phyloP scores from a whole-genome alignment of 805 yeast genomes.

The Cyberlindnera euphorbiiphila region DNA sequence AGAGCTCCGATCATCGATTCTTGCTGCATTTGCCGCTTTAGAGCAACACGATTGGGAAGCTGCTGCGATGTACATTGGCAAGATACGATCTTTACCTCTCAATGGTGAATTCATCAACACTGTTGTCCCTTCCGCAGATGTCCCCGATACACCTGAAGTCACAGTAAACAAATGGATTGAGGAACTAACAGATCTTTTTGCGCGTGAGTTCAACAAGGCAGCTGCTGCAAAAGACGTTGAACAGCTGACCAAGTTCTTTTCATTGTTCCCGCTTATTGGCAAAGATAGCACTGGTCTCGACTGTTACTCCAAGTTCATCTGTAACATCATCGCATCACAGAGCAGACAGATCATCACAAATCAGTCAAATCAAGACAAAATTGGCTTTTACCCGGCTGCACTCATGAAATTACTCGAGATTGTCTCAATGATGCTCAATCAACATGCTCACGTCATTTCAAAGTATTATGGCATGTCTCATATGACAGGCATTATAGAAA shows the following conservation, averaged over 20 bases:
- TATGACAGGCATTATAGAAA: conserved; percentile 62
- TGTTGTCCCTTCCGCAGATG: conserved; percentile 81
- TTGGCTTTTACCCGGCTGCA: conserved; percentile 57
- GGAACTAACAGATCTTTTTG: conserved; percentile 54
- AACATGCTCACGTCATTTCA: conserved; percentile 77
- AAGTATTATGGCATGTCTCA: conserved; percentile 64
- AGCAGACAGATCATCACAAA: conserved; percentile 60
- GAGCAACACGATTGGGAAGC: conserved; percentile 64
- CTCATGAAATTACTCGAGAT: conserved; percentile 73
- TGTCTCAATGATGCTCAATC: conserved; percentile 77
- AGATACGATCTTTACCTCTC: conserved; percentile 54
- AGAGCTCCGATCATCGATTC: conserved; percentile 59
- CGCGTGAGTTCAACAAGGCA: conserved; percentile 63
- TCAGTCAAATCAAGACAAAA: conserved; percentile 36
- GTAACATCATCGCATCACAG: conserved; percentile 77
- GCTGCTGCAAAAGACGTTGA: conserved; percentile 63
- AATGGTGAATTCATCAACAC: conserved; percentile 69
- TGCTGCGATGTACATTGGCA: conserved; percentile 69
- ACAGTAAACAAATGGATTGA: conserved; percentile 56
- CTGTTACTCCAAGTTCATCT: conserved; percentile 81
- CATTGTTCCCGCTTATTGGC: conserved; percentile 82
- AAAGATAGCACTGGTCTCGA: conserved; percentile 67
- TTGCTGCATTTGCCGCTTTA: conserved; percentile 64
- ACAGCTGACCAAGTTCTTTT: conserved; percentile 72
- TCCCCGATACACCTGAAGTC: conserved; percentile 72